These are phyloP conservation scores for Dimargaris verticillata DNA, from an alignment of 192 early-diverging fungal species.

Conservation along the genomic window DNA sequence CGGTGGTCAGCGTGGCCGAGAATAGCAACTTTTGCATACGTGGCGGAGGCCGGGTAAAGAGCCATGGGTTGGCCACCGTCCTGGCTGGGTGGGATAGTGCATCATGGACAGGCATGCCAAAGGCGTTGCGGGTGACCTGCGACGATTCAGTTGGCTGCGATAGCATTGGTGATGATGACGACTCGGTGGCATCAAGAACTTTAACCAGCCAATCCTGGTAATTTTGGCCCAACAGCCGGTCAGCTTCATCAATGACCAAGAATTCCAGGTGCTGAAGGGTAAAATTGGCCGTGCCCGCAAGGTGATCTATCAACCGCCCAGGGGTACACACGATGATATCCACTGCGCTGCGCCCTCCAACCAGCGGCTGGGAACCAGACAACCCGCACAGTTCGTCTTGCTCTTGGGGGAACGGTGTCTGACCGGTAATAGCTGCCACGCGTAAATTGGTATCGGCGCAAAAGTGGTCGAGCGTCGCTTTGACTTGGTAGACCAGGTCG, in stretches of 20 bases:
- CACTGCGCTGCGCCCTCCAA: slow-evolving; percentile 48
- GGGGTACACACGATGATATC: slow-evolving; percentile 91
- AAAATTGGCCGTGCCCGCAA: slow-evolving; percentile 68
- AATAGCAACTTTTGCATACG: slow-evolving; percentile 84
- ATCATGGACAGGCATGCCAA: not conserved
- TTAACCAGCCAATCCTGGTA: slow-evolving; percentile 81
- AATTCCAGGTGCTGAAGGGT: slow-evolving; percentile 83
- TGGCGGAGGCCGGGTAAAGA: not conserved
- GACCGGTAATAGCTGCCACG: slow-evolving; percentile 58
- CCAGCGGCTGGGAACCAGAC: not conserved
- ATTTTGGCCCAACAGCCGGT: slow-evolving; percentile 78
- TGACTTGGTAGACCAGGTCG: slow-evolving; percentile 81
- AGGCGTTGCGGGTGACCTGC: not conserved
- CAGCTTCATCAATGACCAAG: slow-evolving; percentile 90
- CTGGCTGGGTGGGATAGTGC: not conserved
- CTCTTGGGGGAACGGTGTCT: slow-evolving; percentile 60
- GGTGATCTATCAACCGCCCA: slow-evolving; percentile 84
- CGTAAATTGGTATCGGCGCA: slow-evolving; percentile 58
- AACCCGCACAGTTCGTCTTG: slow-evolving; percentile 16
- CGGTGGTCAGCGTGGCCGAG: slow-evolving; percentile 84
- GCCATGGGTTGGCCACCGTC: not conserved
- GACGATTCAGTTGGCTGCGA: not conserved
- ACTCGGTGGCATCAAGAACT: slow-evolving; percentile 44
- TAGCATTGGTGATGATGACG: not conserved
- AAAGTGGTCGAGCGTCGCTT: slow-evolving; percentile 65